Evolutionary conservation across 805 yeast species (phyloP), one percentile per base, ranked within the genome.

Genomic region (Candida anglica): DNA sequence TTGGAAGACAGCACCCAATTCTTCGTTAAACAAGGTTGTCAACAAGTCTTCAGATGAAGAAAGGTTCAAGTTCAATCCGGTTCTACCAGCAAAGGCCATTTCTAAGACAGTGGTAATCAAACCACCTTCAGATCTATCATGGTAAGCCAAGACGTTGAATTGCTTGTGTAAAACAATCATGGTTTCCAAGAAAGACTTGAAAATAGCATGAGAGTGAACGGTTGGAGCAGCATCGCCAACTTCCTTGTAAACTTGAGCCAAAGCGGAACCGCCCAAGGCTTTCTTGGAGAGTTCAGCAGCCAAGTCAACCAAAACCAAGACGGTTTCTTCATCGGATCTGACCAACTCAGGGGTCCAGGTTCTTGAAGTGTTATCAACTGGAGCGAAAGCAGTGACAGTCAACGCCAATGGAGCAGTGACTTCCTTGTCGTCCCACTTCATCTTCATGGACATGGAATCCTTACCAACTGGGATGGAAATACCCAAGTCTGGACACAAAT

Each of bases 391-490:
- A 15, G 98, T 89, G 47, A 91, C 73, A 30, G 86, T 83, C 50
- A 91, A 75, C 9, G 97, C 83, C 54, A 93, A 69, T 30, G 99
- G 99, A n/a, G 97, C 87, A 41, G 93, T 80, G 27, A 93, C 98
- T 60, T 87, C 95, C 50, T 82, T 86, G 44, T 79, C 77, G 32
- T 74, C 86, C 99, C 99, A 93, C 52, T 83, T 81, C 98, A 93
- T 93, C 68, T 88, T 87, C 98, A 93, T 91, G 15, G 98, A 88
- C 96, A 93, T 88, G 22, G 97, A 88, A 61, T 93, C 99, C 66
- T 93, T 93, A 47, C 99, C 99, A 23, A 93, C 99, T 10, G 99
- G 99, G 38, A 93, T 87, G 15, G 94, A 73, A 41, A 93, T 66
- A 28, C 95, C 97, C 45, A 93, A 73, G 39, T 77, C 91, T 15